Evolutionary conservation across 164 flowering plant species (phyloP).

Genomic region (Platanus orientalis): DNA sequence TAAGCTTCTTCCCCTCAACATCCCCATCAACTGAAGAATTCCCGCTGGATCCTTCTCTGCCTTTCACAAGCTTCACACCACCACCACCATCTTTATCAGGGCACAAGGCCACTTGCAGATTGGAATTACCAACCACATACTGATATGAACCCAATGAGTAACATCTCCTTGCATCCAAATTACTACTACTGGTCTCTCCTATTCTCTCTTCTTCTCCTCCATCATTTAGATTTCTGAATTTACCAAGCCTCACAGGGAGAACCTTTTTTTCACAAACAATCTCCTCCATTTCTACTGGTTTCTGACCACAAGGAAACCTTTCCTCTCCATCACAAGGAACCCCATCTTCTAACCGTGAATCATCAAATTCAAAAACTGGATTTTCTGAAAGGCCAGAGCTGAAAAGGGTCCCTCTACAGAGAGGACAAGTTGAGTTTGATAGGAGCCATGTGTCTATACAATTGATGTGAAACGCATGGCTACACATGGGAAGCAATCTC

Average conservation of each 20-base stretch:
- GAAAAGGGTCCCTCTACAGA: constrained; percentile 59
- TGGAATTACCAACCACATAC: too few species aligned
- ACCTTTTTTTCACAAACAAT: neutral
- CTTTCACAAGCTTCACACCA: constrained; percentile 22
- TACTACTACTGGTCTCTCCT: neutral
- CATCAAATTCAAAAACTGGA: constrained; percentile 33
- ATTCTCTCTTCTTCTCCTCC: neutral
- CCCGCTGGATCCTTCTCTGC: constrained; percentile 13
- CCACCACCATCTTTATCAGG: constrained; percentile 13
- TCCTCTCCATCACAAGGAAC: constrained; percentile 29
- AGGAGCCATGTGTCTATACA: constrained; percentile 92
- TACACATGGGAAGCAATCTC: constrained; percentile 67
- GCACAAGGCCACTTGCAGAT: too few species aligned
- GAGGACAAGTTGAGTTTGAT: constrained; percentile 84
- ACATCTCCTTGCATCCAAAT: too few species aligned
- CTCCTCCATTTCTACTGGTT: neutral
- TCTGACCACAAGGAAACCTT: neutral
- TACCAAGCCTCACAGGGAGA: neutral
- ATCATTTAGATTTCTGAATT: neutral
- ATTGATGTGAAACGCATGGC: constrained; percentile 76
- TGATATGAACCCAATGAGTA: too few species aligned
- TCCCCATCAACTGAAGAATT: constrained; percentile 31
- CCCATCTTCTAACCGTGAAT: constrained; percentile 30
- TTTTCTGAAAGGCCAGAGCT: constrained; percentile 33
- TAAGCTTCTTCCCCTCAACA: constrained; percentile 49